These are phyloP conservation scores for Lecanicillium sp. DNA, from an alignment of 2,329 filamentous ascomycete genomes.

Conservation along the genomic window DNA sequence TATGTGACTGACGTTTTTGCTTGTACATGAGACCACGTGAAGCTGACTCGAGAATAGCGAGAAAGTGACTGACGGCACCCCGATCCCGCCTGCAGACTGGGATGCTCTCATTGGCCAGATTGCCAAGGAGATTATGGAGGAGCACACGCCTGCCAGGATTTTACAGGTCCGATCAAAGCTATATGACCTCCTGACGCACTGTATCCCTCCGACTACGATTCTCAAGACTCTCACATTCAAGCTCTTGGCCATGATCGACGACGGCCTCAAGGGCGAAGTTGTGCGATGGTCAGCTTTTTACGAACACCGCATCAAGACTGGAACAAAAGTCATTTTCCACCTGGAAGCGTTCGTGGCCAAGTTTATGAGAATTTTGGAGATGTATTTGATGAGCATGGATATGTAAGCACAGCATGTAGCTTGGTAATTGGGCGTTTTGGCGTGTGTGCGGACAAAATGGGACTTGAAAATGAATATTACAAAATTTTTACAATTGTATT, in stretches of 20 bases:
- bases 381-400: constrained; percentile 84
- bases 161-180: constrained; percentile 84
- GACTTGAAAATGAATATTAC: background rate
- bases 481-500: background rate
- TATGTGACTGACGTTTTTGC: constrained; percentile 49
- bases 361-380: constrained; percentile 94
- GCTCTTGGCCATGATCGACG: constrained; percentile 79
- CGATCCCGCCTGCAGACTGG: constrained; percentile 94
- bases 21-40: background rate
- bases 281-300: constrained; percentile 97
- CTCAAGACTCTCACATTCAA: constrained; percentile 95
- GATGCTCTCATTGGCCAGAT: constrained; percentile 85
- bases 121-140: constrained; percentile 87
- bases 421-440: constrained; percentile 5
- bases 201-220: constrained; percentile 90
- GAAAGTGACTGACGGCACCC: constrained; percentile 78
- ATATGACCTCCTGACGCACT: constrained; percentile 96
- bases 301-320: constrained; percentile 87
- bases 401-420: constrained; percentile 33
- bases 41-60: constrained; percentile 51
- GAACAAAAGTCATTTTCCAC: constrained; percentile 95
- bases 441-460: background rate
- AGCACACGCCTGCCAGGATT: constrained; percentile 85
- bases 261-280: constrained; percentile 83
- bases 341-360: constrained; percentile 97